Evolutionary conservation across 83 land plant genomes (phyloP).

Genomic region (Picea abies): DNA sequence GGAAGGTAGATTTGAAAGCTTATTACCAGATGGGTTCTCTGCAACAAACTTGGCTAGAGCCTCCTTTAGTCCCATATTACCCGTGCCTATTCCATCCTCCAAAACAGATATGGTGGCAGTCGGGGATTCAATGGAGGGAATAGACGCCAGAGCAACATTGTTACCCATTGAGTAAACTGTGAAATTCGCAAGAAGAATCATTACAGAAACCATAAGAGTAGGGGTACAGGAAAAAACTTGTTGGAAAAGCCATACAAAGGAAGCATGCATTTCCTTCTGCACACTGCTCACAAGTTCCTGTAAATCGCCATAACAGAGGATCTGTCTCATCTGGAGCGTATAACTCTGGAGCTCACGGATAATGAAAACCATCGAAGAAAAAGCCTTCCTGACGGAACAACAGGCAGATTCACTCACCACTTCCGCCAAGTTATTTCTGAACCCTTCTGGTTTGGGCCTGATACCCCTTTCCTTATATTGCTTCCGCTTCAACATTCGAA

Average conservation of each 20-base stretch:
- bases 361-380: constrained; percentile 94
- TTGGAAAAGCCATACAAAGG: constrained; percentile 96
- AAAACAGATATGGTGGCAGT: constrained; percentile 15
- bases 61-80: neutral
- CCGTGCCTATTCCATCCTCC: neutral
- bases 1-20: neutral
- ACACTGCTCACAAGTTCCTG: constrained; percentile 60
- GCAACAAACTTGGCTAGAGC: neutral
- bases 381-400: constrained; percentile 81
- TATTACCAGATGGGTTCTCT: neutral
- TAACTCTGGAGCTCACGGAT: constrained; percentile 75
- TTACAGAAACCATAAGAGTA: constrained; percentile 79
- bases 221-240: constrained; percentile 83
- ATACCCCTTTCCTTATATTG: constrained; percentile 24
- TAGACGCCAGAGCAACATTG: constrained; percentile 43
- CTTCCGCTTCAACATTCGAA: constrained; percentile 64
- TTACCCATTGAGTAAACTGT: constrained; percentile 73
- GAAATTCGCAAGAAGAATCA: constrained; percentile 87
- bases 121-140: constrained; percentile 17
- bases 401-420: constrained; percentile 23
- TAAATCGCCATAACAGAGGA: constrained; percentile 49
- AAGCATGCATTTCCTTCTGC: constrained; percentile 83
- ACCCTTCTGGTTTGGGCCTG: neutral
- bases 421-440: constrained; percentile 13
- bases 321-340: constrained; percentile 70